Percentiles rank a stretch among this genome's conserved stretches.
Conservation (phyloP, 2,329 filamentous ascomycete species). For the Talaromyces sp. region DNA sequence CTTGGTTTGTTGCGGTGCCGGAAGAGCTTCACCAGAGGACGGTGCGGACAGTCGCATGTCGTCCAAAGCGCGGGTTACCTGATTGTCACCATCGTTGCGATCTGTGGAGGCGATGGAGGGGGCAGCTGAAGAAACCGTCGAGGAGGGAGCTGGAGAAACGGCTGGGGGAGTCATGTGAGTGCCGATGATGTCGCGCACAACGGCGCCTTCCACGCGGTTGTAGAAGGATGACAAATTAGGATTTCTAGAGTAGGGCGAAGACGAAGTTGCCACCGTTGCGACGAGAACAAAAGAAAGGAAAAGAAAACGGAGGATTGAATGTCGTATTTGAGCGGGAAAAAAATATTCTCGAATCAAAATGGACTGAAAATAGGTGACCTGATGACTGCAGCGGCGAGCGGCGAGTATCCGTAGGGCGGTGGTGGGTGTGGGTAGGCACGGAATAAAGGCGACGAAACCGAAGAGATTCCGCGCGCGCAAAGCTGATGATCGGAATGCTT, state of each 20-base stretch:
- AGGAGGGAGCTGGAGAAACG: conserved; percentile 31
- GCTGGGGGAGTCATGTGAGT: conserved; percentile 24
- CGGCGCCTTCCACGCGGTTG: conserved; percentile 16
- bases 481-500: not conserved
- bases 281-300: not conserved
- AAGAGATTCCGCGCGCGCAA: not conserved
- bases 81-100: conserved; percentile 36
- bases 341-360: not conserved
- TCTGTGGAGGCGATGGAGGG: conserved; percentile 42
- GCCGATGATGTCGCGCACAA: conserved; percentile 8
- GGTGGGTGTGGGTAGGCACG: not conserved
- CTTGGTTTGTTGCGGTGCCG: conserved; percentile 31
- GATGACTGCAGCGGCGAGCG: conserved; percentile 10
- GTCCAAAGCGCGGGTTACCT: conserved; percentile 45
- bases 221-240: conserved; percentile 11
- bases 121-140: conserved; percentile 43
- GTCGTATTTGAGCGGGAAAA: not conserved
- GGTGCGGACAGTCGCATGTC: conserved; percentile 39
- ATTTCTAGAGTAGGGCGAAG: not conserved
- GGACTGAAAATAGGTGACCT: not conserved
- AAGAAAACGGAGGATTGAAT: not conserved
- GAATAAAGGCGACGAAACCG: conserved; percentile 11
- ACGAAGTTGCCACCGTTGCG: not conserved
- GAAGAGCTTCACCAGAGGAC: conserved; percentile 34
- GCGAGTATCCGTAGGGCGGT: not conserved